These are phyloP conservation scores for Podospora anserina DNA, from an alignment of 495 filamentous ascomycete genomes.

Conservation along the genomic window DNA sequence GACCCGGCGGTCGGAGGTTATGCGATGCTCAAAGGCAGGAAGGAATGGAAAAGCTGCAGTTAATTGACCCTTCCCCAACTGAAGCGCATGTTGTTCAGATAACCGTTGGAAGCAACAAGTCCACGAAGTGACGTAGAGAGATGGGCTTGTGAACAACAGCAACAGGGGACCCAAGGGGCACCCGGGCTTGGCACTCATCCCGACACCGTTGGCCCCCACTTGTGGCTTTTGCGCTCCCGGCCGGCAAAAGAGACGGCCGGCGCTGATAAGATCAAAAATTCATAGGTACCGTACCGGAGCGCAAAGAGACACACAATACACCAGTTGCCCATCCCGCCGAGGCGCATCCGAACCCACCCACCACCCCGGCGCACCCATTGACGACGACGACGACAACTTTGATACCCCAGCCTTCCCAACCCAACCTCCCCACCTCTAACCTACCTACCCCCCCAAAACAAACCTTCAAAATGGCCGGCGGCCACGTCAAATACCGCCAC, in stretches of 20 bases:
- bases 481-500: constrained; percentile 78
- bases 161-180: neutral
- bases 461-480: constrained; percentile 69
- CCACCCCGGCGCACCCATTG: neutral
- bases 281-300: neutral
- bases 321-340: neutral
- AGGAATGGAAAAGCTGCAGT: neutral
- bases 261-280: constrained; percentile 10
- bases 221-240: neutral
- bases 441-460: neutral
- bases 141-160: neutral
- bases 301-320: neutral
- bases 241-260: neutral
- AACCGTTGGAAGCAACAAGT: neutral
- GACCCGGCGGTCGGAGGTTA: neutral
- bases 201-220: neutral
- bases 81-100: neutral
- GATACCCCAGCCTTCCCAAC: neutral
- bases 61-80: neutral
- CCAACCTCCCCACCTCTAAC: neutral
- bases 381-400: neutral
- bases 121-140: neutral
- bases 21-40: neutral
- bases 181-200: neutral
- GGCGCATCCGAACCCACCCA: neutral